Conservation (phyloP, 768 basidiomycete genomes). For the Mycena olivaceomarginata region DNA sequence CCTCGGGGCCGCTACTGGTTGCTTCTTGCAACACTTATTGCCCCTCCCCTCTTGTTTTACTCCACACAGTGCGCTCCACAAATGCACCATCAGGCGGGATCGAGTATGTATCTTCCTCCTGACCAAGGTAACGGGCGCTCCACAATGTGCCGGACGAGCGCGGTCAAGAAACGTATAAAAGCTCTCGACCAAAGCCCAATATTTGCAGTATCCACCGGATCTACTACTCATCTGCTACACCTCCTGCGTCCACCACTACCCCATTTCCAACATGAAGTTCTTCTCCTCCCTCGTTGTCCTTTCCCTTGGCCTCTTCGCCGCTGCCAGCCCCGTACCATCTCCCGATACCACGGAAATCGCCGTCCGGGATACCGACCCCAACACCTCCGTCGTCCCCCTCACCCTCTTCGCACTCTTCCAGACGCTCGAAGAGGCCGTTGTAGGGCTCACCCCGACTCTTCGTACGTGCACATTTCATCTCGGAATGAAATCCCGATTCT, state of each 20-base stretch:
- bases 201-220: neutral
- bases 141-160: neutral
- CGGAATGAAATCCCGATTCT: neutral
- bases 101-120: neutral
- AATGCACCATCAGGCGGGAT: too few species aligned
- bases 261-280: slow-evolving; percentile 17
- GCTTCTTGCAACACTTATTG: too few species aligned
- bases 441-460: slow-evolving; percentile 2
- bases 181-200: neutral
- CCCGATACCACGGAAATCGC: too few species aligned
- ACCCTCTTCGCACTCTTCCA: slow-evolving; percentile 26
- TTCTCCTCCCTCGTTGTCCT: neutral
- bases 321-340: too few species aligned
- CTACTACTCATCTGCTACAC: neutral
- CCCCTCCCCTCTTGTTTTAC: neutral
- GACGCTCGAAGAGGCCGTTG: neutral
- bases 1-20: too few species aligned
- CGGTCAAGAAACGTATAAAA: slow-evolving; percentile 1
- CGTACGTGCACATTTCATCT: neutral
- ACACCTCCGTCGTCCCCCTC: too few species aligned
- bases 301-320: too few species aligned
- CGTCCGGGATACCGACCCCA: too few species aligned
- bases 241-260: neutral
- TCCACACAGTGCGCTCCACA: neutral
- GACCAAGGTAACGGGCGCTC: too few species aligned